Base-by-base conservation (phyloP, 805 yeast genomes). In the Metschnikowia peoriensis region DNA sequence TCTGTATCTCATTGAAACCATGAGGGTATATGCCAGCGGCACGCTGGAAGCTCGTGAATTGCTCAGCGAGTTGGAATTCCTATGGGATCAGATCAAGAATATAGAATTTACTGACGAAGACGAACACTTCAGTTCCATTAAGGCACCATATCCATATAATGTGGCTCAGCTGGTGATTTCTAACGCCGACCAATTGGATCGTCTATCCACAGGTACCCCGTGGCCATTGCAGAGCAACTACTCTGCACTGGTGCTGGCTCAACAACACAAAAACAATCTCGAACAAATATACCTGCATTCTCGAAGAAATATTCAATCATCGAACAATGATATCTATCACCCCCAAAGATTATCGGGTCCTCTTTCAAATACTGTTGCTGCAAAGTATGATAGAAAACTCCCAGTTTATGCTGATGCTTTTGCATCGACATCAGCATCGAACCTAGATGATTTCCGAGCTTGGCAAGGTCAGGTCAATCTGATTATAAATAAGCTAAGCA, bases 11-110 rank as follows among this genome's bases (percentile, higher is more conserved):
- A 81, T 90, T 28, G 85, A 84, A 46, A 85, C 94, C 7, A 86
- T 89, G 91, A 73, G 76, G 52, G 70, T 78, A 2, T 86, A 85
- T 60, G 91, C 90, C 16, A 76, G 82, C 58, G 85, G 86, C 10
- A 80, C 89, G 1, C 71, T 75, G 55, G 90, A 84, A 59, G 84
- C 91, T 0, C 67, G 85, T 16, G 89, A 84, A 61, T 73, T 85
- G 48, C 72, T 86, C 50, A 68, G 75, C 43, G 94, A 88, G 61
- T 75, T 89, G 57, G 92, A 88, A 64, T 80, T 76, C 58, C 69
- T 86, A 41, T 89, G 92, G 91, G 86, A 84, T 65, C 90, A 84
- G 63, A 82, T 86, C 54, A 82, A 80, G 58, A 82, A 82, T 59
- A 58, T 74, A 34, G 71, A 66, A 37, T 66, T 62, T 47, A 53